Base-by-base conservation (phyloP, 345 rosid species). In the Psidium guajava region DNA sequence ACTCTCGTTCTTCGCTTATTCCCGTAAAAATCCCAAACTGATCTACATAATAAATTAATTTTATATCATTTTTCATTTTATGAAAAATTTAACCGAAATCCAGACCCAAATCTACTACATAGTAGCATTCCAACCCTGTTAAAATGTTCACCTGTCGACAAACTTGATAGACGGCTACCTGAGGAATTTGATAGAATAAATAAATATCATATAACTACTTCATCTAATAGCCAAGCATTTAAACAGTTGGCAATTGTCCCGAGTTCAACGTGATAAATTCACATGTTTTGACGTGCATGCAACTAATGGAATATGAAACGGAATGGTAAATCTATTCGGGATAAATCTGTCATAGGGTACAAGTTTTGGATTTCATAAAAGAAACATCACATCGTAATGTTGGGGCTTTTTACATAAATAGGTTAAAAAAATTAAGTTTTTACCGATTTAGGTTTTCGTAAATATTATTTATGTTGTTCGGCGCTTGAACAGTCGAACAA, bases 231-330 rank as follows among this genome's bases (percentile, higher is more conserved):
- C 52, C 11, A 49, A 49, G 14, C 52, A 50, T 50, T 50, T 50
- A 50, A 50, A 50, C 14, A 11, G 52, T 50, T 50, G 52, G 14
- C 52, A 50, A 1, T 10, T 11, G 52, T 11, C 52, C 14, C 14
- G 1, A 3, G 6, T 69, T 16, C 6, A 0, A 28, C 0, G 1
- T 8, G 77, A 36, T 32, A 69, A 32, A 4, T 18, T 36, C 77
- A 32, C 6, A 0, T 3, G 0, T 36, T 3, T 32, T 2, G 47
- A 32, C 25, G 4, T 0, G 0, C 8, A 18, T 69, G 40, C 3
- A 32, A 0, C 1, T 64, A 32, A 32, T 28, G 42, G 5, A 21
- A 55, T 21, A 8, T 7, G 8, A 1, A 55, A 22, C 12, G 2
- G 12, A 8, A 69, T 3, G 40, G 47, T 32, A 9, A 0, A 32